Evolutionary conservation across 148 eudicot species (phyloP).

Genomic region (Fagopyrum tataricum): DNA sequence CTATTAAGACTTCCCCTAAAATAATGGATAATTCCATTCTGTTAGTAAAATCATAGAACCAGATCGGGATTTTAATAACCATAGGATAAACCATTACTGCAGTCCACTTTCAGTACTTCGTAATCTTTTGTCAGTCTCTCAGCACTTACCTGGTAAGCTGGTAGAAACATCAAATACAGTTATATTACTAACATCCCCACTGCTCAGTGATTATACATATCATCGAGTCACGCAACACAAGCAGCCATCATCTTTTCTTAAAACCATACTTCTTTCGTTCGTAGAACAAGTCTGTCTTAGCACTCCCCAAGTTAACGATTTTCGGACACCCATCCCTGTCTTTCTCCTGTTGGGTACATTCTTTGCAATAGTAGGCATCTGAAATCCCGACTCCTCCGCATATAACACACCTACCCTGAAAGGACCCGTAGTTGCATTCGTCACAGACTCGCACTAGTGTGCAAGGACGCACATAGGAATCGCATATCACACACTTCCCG

Average conservation of each 20-base stretch:
- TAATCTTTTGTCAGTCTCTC: neutral
- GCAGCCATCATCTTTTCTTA: slow-evolving; percentile 17
- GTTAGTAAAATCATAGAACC: too few species aligned
- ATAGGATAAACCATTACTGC: neutral
- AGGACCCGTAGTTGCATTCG: slow-evolving; percentile 21
- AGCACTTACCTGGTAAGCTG: neutral
- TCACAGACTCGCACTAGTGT: slow-evolving; percentile 18
- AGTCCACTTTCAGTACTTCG: neutral
- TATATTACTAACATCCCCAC: neutral
- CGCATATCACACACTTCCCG: slow-evolving; percentile 21
- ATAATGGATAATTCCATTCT: too few species aligned
- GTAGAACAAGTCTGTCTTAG: slow-evolving; percentile 19
- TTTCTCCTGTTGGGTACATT: slow-evolving; percentile 21
- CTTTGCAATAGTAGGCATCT: slow-evolving; percentile 21
- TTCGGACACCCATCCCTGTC: slow-evolving; percentile 21
- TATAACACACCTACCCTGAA: slow-evolving; percentile 21
- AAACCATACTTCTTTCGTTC: slow-evolving; percentile 20
- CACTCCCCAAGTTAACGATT: slow-evolving; percentile 21
- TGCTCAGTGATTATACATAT: neutral
- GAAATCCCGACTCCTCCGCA: slow-evolving; percentile 20
- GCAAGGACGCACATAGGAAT: slow-evolving; percentile 19
- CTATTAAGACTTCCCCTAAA: too few species aligned
- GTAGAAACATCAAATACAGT: neutral
- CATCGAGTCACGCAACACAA: neutral
- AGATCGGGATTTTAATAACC: too few species aligned